Evolutionary conservation across 1,284 basidiomycete genomes (phyloP), one percentile per base, ranked within the genome.

Genomic region (Cutaneotrichosporon arboriforme): DNA sequence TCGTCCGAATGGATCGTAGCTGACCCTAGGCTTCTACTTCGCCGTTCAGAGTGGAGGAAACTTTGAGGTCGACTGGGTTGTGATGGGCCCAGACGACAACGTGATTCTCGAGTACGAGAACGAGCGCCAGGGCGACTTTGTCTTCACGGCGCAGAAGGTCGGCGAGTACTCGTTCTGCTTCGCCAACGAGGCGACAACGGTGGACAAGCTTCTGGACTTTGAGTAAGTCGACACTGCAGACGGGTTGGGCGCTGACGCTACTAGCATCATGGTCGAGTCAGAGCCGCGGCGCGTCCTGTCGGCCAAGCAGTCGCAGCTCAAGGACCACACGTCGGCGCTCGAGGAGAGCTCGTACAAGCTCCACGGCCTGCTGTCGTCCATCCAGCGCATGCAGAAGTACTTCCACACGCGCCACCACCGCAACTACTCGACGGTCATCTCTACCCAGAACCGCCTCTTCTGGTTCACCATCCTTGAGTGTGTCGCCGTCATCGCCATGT

Each of bases 151-250:
- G 13, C 93, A 97, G 76, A 82, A 37, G 37, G 36, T 87, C 52
- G 94, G 94, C 66, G 96, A 99, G 81, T 97, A 97, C 76, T 79
- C 90, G 3, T 98, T 99, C 78, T 99, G 96, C 78, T 97, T 99
- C 72, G 88, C 92, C 71, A 99, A 98, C 76, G 90, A 94, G 83
- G 89, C 86, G 9, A 89, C 87, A 4, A 81, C 92, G 61, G 86
- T 86, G 78, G 79, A 91, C 77, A 96, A 97, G 76, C 81, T 96
- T 52, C 81, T 97, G 62, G 93, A 97, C 76, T 94, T 97, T 72
- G 92, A 96, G 75, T 75, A 52, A 62, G 75, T 69, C 17, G 17
- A 15, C 8, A 18, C n/a, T 4, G 3, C 1, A n/a, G 31, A 20
- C 14, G 7, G 31, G n/a, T 20, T 12, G 2, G 20, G n/a, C 18